phyloP scores from a whole-genome alignment of 129 eudicot species.

The Kitagawia praeruptora region DNA sequence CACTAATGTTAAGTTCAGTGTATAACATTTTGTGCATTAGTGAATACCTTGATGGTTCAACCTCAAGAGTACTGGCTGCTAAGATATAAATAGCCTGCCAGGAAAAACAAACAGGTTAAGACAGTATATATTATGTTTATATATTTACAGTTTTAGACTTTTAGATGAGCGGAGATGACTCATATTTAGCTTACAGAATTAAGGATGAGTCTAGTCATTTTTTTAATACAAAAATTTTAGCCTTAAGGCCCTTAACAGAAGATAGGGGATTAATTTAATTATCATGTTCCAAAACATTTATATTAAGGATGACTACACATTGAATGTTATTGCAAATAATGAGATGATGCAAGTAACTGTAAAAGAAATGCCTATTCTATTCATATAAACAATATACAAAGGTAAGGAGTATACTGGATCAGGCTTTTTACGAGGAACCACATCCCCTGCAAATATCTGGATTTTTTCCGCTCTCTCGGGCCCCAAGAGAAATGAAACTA shows the following conservation, averaged over 20 bases:
- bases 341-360: neutral
- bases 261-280: neutral
- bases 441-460: constrained; percentile 94
- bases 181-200: neutral
- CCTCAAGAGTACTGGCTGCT: constrained; percentile 83
- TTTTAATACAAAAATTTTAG: neutral
- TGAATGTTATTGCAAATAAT: neutral
- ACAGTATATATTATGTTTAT: neutral
- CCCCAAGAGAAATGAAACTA: constrained; percentile 86
- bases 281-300: neutral
- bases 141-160: neutral
- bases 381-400: neutral
- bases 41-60: constrained; percentile 75
- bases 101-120: neutral
- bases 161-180: neutral
- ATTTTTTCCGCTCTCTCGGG: constrained; percentile 84
- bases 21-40: neutral
- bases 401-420: constrained; percentile 59
- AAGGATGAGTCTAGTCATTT: neutral
- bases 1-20: neutral
- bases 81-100: constrained; percentile 81
- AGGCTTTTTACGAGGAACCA: constrained; percentile 94
- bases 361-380: neutral
- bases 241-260: neutral
- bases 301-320: neutral